A percentile compares a stretch with the other conserved stretches of the same genome.
Evolutionary conservation across 495 filamentous ascomycete species (phyloP).

Genomic region (Hyaloscypha hepaticicola): DNA sequence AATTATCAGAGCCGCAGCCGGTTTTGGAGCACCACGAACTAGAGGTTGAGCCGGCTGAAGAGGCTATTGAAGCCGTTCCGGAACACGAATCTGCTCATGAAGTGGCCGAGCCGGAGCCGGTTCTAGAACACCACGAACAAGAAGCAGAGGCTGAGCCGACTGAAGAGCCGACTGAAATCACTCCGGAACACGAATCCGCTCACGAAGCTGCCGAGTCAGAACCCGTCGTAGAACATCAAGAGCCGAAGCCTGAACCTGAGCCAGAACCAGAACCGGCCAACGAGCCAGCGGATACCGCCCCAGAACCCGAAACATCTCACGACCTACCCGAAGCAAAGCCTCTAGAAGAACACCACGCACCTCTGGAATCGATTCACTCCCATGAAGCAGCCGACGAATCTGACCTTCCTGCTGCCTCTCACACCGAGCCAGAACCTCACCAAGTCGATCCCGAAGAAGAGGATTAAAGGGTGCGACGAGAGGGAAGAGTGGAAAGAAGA

Average conservation of each 20-base stretch:
- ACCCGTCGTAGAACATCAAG: neutral
- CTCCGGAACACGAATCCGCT: neutral
- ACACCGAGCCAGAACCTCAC: neutral
- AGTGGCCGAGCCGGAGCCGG: neutral
- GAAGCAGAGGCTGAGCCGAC: neutral
- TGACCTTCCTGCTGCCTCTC: neutral
- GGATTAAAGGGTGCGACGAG: neutral
- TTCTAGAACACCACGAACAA: neutral
- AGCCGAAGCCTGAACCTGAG: neutral
- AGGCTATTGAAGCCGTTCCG: neutral
- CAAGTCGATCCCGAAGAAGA: neutral
- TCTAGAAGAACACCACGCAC: neutral
- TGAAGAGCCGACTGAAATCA: neutral
- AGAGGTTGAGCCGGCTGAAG: neutral
- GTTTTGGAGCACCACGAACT: too few relatives aligned
- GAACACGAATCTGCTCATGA: neutral
- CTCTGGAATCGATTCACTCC: neutral
- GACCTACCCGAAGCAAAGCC: neutral
- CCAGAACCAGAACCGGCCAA: neutral
- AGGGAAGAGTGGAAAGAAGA: constrained; percentile 1
- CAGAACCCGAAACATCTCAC: neutral
- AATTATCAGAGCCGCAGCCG: too few relatives aligned
- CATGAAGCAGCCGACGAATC: neutral
- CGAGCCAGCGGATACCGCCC: neutral
- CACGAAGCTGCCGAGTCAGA: neutral